Conservation (phyloP, 768 basidiomycete genomes). For the Russula lepida region DNA sequence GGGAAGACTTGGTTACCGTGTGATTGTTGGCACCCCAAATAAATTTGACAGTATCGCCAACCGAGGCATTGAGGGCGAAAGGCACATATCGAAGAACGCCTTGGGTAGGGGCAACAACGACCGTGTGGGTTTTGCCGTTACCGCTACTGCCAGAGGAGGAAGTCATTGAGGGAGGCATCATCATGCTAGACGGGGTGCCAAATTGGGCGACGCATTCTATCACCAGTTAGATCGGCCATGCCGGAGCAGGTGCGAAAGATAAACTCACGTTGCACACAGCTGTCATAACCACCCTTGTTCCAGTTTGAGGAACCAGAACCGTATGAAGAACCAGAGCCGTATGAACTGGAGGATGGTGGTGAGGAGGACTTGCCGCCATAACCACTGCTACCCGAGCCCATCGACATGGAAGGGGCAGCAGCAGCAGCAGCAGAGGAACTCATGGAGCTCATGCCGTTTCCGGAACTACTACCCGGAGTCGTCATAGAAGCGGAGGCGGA, state of each 20-base stretch:
- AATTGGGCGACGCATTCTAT: conserved; percentile 62
- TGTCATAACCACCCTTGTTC: conserved; percentile 49
- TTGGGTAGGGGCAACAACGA: conserved; percentile 70
- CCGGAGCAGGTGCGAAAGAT: background rate
- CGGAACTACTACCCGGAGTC: conserved; percentile 1
- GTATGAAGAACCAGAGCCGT: conserved; percentile 56
- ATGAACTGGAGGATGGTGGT: conserved; percentile 20
- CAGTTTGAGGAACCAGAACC: conserved; percentile 57
- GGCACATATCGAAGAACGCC: conserved; percentile 72
- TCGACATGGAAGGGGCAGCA: conserved; percentile 26
- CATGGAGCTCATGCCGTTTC: too few species aligned
- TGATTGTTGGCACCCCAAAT: conserved; percentile 74
- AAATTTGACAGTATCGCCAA: conserved; percentile 70
- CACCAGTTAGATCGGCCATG: background rate
- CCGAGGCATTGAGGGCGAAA: conserved; percentile 64
- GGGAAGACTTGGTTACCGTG: conserved; percentile 75
- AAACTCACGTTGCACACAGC: conserved; percentile 61
- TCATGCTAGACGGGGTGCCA: conserved; percentile 32
- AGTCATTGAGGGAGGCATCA: conserved; percentile 25
- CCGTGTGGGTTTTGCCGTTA: conserved; percentile 56
- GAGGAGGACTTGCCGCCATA: background rate
- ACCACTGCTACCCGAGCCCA: conserved; percentile 16
- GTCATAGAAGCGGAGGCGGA: conserved; percentile 27
- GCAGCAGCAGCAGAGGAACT: background rate
- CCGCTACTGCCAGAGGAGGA: conserved; percentile 31